A percentile compares a stretch with the other conserved stretches of the same genome.
Evolutionary conservation across 345 rosid genomes (phyloP).

Genomic region (Tarenaya hassleriana): DNA sequence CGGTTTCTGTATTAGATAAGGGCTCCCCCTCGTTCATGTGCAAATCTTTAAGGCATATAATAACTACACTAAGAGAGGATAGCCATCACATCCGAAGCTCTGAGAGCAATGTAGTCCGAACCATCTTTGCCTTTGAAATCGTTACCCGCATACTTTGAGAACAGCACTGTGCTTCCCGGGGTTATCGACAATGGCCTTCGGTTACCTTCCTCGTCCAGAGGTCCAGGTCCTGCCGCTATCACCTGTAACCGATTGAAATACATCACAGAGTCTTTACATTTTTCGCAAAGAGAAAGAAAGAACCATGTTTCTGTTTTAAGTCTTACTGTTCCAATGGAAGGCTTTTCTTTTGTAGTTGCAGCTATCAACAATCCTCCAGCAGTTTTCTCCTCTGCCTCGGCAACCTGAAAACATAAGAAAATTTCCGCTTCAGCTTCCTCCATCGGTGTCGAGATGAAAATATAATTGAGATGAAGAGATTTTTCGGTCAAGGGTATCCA

Average conservation of each 20-base stretch:
- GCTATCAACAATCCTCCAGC: conserved; percentile 93
- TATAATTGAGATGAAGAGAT: conserved; percentile 2
- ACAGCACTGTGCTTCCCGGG: conserved; percentile 71
- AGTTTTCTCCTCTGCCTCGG: conserved; percentile 88
- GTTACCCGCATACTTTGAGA: conserved; percentile 87
- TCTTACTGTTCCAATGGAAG: conserved; percentile 81
- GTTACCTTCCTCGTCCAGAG: conserved; percentile 76
- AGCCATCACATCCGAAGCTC: conserved; percentile 89
- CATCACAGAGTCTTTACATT: no score
- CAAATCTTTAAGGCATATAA: no score
- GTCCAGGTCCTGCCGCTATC: conserved; percentile 77
- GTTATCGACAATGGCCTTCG: conserved; percentile 40
- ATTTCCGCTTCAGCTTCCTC: no score
- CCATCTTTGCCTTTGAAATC: conserved; percentile 84
- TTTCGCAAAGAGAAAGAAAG: no score
- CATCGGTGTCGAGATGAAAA: no score
- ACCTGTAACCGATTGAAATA: no score
- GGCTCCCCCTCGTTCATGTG: no score
- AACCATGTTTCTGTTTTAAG: no score
- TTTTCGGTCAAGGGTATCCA: not conserved
- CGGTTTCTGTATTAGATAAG: no score
- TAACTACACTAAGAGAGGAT: conserved; percentile 72
- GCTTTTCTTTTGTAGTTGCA: conserved; percentile 82
- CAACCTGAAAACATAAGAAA: conserved; percentile 44
- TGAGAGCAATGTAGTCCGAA: conserved; percentile 65